Base-by-base conservation (phyloP, 192 early-diverging fungal genomes). In the Dimargaris cristalligena region DNA sequence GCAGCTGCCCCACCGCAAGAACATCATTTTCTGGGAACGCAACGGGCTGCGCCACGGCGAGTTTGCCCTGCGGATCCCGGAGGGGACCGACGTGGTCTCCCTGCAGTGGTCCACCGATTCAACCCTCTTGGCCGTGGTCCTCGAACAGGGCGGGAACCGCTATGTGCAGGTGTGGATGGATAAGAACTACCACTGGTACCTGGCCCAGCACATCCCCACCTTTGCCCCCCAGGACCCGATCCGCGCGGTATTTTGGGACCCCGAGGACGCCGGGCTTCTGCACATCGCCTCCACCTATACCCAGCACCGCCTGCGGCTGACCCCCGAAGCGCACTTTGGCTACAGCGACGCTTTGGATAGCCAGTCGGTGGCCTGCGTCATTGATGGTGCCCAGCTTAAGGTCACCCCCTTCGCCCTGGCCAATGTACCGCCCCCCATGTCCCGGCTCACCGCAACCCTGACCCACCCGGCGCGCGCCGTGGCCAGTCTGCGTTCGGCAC, bases 351-450 rank as follows among this genome's bases (percentile, higher is more conserved):
- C 62, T 1, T 59, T 54, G 11, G 45, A 67, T 46, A 66, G 62
- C 2, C 68, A 67, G 25, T 55, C 67, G 29, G 68, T 82, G 34
- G 83, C 90, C 0, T 81, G 82, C 34, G 89, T 94, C 11, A 74
- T 88, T 16, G 89, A 92, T 66, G 89, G 89, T 33, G 59, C 63
- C 18, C 34, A 61, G 31, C 44, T 78, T 29, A 47, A 52, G 38
- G 59, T 92, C 33, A 93, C 90, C 6, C 89, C 90, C 4, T 90
- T 93, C 64, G 66, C 71, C 56, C 70, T 81, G 54, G 77, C 80
- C 58, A 95, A 94, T 65, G 84, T 95, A 28, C 95, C 95, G 34
- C 95, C 95, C 32, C 95, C 95, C n/a, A 95, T 96, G 93, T 72
- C 67, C 50, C 67, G 73, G 9, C 62, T 74, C 23, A 68, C 69